Base-by-base conservation (phyloP, 257 asterid genomes). In the Oldenlandia corymbosa region DNA sequence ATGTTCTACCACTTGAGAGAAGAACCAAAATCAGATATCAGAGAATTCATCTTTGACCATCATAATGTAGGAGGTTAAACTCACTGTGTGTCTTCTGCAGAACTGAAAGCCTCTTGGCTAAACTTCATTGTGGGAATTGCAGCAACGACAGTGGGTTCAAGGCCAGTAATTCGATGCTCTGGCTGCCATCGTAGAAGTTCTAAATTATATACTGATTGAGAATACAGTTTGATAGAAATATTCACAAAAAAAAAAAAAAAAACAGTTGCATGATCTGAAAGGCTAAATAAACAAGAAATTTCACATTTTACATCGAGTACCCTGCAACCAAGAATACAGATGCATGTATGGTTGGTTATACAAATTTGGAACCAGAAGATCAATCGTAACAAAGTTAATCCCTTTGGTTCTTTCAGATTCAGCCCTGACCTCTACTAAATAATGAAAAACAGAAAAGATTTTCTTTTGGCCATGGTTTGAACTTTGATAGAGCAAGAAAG, bases 111-210 rank as follows among this genome's bases (percentile, higher is more conserved):
- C 73, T 81, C 92, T 0, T 76, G 85, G 39, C 76, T 70, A 76
- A 81, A 91, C 84, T 84, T 86, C 90, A 88, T 76, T 0, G 95
- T 80, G 5, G 98, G 98, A 51, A 91, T 91, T 47, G 96, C 96
- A 63, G 90, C 95, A 53, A 91, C 87, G 48, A 77, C 75, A 47
- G 73, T 86, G 8, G 96, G 90, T 74, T 81, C 94, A 58, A 88
- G 92, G 60, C 96, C 94, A 31, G 71, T 74, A 69, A 71, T 76
- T 67, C 77, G 77, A 71, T 75, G 74, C 58, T 79, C 91, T 58
- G 91, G 84, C 97, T 91, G 88, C 76, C 78, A 75, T 26, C 60
- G 61, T 58, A 17, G 48, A 71, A 30, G 49, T 34, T 18, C 70
- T 52, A 51, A 14, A 36, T 68, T 2, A 70, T 63, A 30, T 46